phyloP scores from a whole-genome alignment of 441 rosid species.

The Rhodomyrtus psidioides region DNA sequence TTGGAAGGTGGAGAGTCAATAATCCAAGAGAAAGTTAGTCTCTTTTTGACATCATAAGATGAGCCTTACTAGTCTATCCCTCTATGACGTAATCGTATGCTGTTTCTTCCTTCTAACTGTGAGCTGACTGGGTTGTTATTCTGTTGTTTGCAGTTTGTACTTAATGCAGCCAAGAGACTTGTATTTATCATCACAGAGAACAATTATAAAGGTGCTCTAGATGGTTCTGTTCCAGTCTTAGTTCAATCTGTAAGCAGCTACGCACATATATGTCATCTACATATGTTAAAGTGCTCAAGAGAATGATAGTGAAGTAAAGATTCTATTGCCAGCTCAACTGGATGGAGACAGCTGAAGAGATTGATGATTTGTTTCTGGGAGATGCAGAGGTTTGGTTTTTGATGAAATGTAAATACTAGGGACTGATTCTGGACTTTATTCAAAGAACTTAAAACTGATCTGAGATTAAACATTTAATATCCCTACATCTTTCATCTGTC shows the following conservation, averaged over 20 bases:
- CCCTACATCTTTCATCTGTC: background rate
- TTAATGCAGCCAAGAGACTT: slow-evolving; percentile 54
- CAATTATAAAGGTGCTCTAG: slow-evolving; percentile 34
- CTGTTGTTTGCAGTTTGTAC: slow-evolving; percentile 37
- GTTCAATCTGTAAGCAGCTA: slow-evolving; percentile 54
- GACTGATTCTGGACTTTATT: background rate
- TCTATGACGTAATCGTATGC: background rate
- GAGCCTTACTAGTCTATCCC: background rate
- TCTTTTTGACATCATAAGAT: background rate
- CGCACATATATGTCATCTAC: background rate
- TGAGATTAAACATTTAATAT: background rate
- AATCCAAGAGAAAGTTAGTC: slow-evolving; percentile 56
- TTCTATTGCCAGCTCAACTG: slow-evolving; percentile 51
- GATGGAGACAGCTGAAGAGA: slow-evolving; percentile 75
- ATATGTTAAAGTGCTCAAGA: background rate
- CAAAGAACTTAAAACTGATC: background rate
- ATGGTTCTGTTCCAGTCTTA: slow-evolving; percentile 72
- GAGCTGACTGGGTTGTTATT: background rate
- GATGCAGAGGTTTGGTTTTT: slow-evolving; percentile 57
- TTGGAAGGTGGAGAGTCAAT: slow-evolving; percentile 48
- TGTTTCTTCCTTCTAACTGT: background rate
- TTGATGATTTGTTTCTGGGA: slow-evolving; percentile 75
- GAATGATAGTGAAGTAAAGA: background rate
- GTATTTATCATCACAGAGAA: slow-evolving; percentile 51
- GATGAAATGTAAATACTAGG: background rate